Conservation (phyloP, 2,329 filamentous ascomycete species). For the Fusarium dimerum region DNA sequence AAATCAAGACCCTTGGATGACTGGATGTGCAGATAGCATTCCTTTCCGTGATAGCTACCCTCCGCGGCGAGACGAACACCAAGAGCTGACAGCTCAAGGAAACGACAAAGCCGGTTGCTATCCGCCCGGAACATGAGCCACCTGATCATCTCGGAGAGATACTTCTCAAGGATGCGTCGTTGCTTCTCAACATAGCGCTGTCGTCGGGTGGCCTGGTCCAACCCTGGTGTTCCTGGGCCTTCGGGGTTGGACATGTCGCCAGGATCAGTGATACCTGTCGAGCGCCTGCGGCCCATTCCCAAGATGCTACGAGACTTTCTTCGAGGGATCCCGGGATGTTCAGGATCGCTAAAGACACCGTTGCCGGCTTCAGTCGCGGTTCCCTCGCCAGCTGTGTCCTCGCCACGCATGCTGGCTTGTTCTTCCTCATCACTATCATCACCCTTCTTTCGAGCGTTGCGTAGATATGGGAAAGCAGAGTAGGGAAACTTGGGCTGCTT, state of each 20-base stretch:
- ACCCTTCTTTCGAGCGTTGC: conserved; percentile 76
- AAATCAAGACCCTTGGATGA: conserved; percentile 88
- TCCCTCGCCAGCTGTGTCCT: conserved; percentile 50
- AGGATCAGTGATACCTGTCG: conserved; percentile 50
- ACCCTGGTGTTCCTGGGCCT: conserved; percentile 48
- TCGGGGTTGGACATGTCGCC: conserved; percentile 46
- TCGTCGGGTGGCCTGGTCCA: conserved; percentile 45
- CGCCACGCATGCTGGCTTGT: conserved; percentile 39
- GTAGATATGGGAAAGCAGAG: conserved; percentile 85
- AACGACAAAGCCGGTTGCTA: conserved; percentile 93
- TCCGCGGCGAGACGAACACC: conserved; percentile 93
- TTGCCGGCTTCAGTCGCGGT: conserved; percentile 65
- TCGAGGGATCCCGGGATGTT: conserved; percentile 37
- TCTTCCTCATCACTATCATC: conserved; percentile 80
- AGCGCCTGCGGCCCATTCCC: conserved; percentile 48
- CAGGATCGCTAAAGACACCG: conserved; percentile 40
- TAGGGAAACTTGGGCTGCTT: conserved; percentile 90
- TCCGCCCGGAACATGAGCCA: conserved; percentile 97
- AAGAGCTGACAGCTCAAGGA: conserved; percentile 90
- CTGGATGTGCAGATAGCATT: conserved; percentile 90
- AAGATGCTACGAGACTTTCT: conserved; percentile 57
- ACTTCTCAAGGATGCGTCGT: conserved; percentile 81
- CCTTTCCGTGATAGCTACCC: conserved; percentile 96
- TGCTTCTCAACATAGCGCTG: conserved; percentile 77
- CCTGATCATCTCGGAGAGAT: conserved; percentile 89